Evolutionary conservation across 2,329 filamentous ascomycete genomes (phyloP).

Genomic region (Setomelanomma holmii): DNA sequence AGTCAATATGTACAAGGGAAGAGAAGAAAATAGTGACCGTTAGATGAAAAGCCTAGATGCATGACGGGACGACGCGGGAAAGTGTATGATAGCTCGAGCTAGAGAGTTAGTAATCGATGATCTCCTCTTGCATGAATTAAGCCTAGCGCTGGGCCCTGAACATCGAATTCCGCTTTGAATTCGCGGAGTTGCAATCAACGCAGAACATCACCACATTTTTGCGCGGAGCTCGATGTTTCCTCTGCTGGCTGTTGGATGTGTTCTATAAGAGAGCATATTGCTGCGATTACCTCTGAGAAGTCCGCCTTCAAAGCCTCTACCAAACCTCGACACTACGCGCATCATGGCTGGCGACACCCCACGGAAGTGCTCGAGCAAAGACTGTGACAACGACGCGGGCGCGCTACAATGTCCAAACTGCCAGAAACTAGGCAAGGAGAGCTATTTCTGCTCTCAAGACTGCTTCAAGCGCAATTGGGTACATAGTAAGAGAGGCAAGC

Average conservation of each 20-base stretch:
- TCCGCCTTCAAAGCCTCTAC: not conserved
- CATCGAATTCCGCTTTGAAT: slow-evolving; percentile 11
- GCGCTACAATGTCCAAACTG: slow-evolving; percentile 93
- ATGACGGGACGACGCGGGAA: slow-evolving; percentile 24
- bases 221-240: slow-evolving; percentile 24
- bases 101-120: slow-evolving; percentile 26
- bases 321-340: not conserved
- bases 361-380: slow-evolving; percentile 78
- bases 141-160: slow-evolving; percentile 16
- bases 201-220: slow-evolving; percentile 14
- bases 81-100: slow-evolving; percentile 9
- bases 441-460: slow-evolving; percentile 97
- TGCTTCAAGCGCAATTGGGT: slow-evolving; percentile 99
- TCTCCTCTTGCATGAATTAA: slow-evolving; percentile 12
- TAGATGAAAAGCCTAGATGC: slow-evolving; percentile 19
- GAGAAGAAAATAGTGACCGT: slow-evolving; percentile 8
- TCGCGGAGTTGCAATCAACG: slow-evolving; percentile 17
- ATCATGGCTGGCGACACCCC: slow-evolving; percentile 53
- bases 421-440: slow-evolving; percentile 86
- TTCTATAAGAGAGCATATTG: slow-evolving; percentile 5
- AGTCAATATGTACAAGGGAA: slow-evolving; percentile 3
- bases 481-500: slow-evolving; percentile 42
- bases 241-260: not conserved
- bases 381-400: slow-evolving; percentile 87
- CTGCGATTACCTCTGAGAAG: no score